phyloP scores from a whole-genome alignment of 2,329 filamentous ascomycete species.

The Pezicula carpinea region DNA sequence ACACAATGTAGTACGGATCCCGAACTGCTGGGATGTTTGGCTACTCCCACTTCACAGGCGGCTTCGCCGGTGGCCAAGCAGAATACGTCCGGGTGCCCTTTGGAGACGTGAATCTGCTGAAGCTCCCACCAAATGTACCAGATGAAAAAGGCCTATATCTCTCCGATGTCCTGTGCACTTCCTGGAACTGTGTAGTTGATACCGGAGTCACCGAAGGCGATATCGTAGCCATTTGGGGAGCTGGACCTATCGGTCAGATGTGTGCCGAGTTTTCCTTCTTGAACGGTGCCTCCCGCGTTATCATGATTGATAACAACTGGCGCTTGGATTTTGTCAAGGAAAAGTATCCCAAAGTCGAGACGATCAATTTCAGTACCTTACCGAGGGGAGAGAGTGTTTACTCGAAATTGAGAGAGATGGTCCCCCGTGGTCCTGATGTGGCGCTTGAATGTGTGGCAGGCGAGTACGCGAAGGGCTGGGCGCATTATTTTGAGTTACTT shows the following conservation, averaged over 20 bases:
- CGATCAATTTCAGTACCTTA: constrained; percentile 62
- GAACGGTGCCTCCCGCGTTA: constrained; percentile 71
- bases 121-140: constrained; percentile 72
- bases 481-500: constrained; percentile 52
- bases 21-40: constrained; percentile 71
- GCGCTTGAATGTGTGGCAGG: constrained; percentile 63
- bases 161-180: constrained; percentile 74
- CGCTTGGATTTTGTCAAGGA: constrained; percentile 64
- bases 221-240: constrained; percentile 78
- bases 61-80: constrained; percentile 82
- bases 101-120: constrained; percentile 75
- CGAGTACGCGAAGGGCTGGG: constrained; percentile 58
- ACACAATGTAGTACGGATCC: constrained; percentile 56
- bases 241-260: constrained; percentile 85
- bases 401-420: constrained; percentile 67
- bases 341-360: constrained; percentile 61
- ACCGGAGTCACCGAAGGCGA: constrained; percentile 76
- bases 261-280: constrained; percentile 67
- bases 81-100: constrained; percentile 81
- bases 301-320: constrained; percentile 72
- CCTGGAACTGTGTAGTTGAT: constrained; percentile 79
- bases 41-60: constrained; percentile 76
- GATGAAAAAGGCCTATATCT: constrained; percentile 79
- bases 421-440: constrained; percentile 69
- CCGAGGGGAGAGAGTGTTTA: constrained; percentile 64